Percentiles rank a stretch among this genome's conserved stretches.
phyloP scores from a whole-genome alignment of 2,329 filamentous ascomycete species.

The Venturia oleaginea region DNA sequence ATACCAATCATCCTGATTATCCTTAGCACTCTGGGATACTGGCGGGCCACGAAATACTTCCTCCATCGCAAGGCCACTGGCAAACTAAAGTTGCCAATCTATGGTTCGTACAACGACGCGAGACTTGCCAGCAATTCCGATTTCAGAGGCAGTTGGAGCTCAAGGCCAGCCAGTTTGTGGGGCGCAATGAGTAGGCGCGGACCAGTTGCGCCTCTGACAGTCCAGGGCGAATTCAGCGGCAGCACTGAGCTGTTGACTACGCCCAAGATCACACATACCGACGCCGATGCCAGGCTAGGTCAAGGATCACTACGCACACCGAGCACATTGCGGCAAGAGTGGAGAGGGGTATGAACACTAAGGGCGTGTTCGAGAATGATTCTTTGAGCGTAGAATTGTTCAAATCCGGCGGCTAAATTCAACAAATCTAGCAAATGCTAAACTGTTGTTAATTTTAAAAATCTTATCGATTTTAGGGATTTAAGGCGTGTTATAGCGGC shows the following conservation, averaged over 20 bases:
- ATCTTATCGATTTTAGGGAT: too few species aligned
- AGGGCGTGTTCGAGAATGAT: too few species aligned
- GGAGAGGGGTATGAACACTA: constrained; percentile 1
- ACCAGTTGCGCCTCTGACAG: not conserved
- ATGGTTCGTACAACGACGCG: not conserved
- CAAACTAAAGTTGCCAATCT: constrained; percentile 4
- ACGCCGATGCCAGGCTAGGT: not conserved
- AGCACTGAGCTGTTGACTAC: constrained; percentile 1
- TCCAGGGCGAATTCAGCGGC: not conserved
- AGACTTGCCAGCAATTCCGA: not conserved
- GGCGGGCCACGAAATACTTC: constrained; percentile 10
- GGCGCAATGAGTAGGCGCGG: constrained; percentile 6
- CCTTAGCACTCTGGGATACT: constrained; percentile 9
- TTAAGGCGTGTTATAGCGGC: too few species aligned
- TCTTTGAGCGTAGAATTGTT: too few species aligned
- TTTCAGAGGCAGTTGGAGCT: not conserved
- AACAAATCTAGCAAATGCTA: too few species aligned
- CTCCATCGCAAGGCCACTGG: constrained; percentile 1
- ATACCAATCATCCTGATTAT: constrained; percentile 4
- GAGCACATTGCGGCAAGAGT: constrained; percentile 6
- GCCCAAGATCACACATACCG: not conserved
- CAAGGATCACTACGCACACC: not conserved
- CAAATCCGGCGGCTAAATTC: too few species aligned
- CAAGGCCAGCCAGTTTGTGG: constrained; percentile 6
- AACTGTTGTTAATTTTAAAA: too few species aligned